These are phyloP conservation scores for Homolaphlyctis polyrhiza DNA, from an alignment of 371 early-diverging fungal species.

Conservation along the genomic window DNA sequence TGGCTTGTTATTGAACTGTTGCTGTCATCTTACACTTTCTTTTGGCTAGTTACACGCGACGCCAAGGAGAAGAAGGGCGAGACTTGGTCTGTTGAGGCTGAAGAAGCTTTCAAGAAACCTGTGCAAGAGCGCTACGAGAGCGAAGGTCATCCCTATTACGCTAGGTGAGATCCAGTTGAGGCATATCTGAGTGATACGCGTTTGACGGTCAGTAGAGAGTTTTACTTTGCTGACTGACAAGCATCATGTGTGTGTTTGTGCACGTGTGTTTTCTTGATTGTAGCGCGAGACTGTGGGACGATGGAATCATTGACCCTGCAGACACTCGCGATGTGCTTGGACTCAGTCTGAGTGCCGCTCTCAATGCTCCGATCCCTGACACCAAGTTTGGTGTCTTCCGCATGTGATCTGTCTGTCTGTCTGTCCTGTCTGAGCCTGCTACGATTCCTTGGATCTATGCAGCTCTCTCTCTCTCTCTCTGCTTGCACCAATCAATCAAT, in stretches of 20 bases:
- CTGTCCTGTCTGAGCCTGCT: no score
- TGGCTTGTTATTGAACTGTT: no score
- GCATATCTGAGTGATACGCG: no score
- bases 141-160: slow-evolving; percentile 92
- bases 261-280: not conserved
- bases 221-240: not conserved
- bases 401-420: slow-evolving; percentile 74
- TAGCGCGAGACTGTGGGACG: slow-evolving; percentile 87
- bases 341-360: slow-evolving; percentile 75
- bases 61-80: slow-evolving; percentile 78
- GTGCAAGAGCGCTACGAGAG: slow-evolving; percentile 83
- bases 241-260: not conserved
- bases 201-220: not conserved
- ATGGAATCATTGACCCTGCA: slow-evolving; percentile 90
- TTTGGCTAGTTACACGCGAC: slow-evolving; percentile 64
- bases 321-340: slow-evolving; percentile 89
- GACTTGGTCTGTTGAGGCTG: slow-evolving; percentile 22
- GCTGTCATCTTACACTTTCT: not conserved
- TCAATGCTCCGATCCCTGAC: slow-evolving; percentile 71
- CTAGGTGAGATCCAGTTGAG: slow-evolving; percentile 17
- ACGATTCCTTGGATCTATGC: no score
- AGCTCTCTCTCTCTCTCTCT: no score
- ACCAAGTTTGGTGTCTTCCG: slow-evolving; percentile 94
- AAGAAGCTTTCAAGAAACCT: slow-evolving; percentile 73
- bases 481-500: no score